These are phyloP conservation scores for Larix sibirica DNA, from an alignment of 83 land plant genomes.

Conservation along the genomic window DNA sequence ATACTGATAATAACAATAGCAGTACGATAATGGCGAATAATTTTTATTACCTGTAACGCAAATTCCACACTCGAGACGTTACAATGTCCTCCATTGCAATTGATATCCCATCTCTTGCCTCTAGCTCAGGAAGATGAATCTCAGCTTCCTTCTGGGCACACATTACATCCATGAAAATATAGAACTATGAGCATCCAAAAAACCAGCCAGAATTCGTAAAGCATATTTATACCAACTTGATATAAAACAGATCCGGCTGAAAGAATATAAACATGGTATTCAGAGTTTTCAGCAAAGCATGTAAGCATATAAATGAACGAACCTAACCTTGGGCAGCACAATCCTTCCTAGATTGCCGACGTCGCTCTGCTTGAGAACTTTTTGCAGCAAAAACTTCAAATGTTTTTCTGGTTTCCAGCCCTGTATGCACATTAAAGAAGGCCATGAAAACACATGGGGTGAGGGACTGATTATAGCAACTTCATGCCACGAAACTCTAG, in stretches of 20 bases:
- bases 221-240: neutral
- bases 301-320: neutral
- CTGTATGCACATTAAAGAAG: conserved; percentile 21
- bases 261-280: neutral
- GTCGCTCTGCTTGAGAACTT: conserved; percentile 79
- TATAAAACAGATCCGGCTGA: neutral
- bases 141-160: conserved; percentile 76
- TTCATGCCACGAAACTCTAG: no score
- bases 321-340: conserved; percentile 69
- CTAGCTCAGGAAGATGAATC: conserved; percentile 67
- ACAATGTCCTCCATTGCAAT: conserved; percentile 71
- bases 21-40: no score
- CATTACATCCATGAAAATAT: neutral
- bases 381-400: conserved; percentile 68
- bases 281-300: neutral
- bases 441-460: neutral
- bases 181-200: neutral
- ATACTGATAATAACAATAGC: no score
- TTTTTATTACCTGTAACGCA: conserved; percentile 66
- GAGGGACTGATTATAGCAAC: no score
- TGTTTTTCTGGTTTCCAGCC: conserved; percentile 76
- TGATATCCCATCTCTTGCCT: conserved; percentile 70
- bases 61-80: conserved; percentile 67
- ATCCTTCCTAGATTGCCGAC: conserved; percentile 81
- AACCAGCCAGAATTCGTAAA: neutral